Conservation (phyloP, 2,329 filamentous ascomycete species). For the Aureobasidium pullulans region DNA sequence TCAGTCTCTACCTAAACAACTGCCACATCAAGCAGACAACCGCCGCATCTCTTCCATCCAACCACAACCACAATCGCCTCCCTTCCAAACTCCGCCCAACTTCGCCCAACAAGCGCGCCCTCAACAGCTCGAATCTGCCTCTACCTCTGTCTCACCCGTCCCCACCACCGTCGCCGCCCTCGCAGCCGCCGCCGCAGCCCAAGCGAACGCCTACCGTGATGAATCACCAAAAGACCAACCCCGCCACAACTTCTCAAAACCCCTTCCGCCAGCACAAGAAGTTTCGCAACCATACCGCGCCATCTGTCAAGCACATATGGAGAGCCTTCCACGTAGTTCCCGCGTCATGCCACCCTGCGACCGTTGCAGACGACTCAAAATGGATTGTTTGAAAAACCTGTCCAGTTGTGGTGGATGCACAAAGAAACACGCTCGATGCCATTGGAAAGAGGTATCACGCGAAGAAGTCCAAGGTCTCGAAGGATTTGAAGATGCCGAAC, state of each 20-base stretch:
- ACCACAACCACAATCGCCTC: conserved; percentile 8
- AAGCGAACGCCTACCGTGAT: background rate
- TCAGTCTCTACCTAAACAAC: conserved; percentile 50
- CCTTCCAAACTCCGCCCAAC: background rate
- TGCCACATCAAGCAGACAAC: conserved; percentile 23
- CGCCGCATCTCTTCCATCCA: conserved; percentile 19
- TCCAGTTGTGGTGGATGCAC: conserved; percentile 84
- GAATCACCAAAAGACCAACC: conserved; percentile 1
- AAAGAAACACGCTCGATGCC: conserved; percentile 83
- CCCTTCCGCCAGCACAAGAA: conserved; percentile 28
- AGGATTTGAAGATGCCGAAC: conserved; percentile 18
- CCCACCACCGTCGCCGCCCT: conserved; percentile 5
- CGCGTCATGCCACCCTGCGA: conserved; percentile 77
- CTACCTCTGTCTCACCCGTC: conserved; percentile 10
- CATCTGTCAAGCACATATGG: conserved; percentile 53
- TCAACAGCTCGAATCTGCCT: background rate
- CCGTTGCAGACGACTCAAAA: conserved; percentile 68
- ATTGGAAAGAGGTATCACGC: conserved; percentile 73
- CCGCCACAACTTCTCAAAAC: conserved; percentile 32
- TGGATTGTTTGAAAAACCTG: conserved; percentile 77
- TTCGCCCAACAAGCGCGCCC: background rate
- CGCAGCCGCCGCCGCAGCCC: conserved; percentile 8
- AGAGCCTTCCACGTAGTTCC: conserved; percentile 66
- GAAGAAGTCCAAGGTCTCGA: conserved; percentile 48
- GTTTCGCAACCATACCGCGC: conserved; percentile 29